Evolutionary conservation across 495 filamentous ascomycete genomes (phyloP).

Genomic region (Friedmanniomyces endolithicus): DNA sequence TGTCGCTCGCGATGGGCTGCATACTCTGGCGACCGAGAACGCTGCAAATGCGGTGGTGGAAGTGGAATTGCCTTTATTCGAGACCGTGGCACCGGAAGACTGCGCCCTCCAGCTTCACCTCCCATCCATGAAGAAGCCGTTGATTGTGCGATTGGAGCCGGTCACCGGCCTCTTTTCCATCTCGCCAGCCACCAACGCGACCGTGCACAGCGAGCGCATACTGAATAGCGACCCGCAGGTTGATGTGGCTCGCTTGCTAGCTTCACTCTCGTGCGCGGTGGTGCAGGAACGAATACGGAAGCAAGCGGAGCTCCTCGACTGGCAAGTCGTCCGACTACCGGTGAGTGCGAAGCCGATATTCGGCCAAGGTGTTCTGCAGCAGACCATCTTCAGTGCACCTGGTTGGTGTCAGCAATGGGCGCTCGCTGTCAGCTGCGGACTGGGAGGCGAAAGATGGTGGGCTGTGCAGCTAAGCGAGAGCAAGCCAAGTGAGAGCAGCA

Average conservation of each 20-base stretch:
- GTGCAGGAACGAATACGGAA: slow-evolving; percentile 20
- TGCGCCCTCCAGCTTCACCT: slow-evolving; percentile 7
- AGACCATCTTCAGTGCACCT: slow-evolving; percentile 17
- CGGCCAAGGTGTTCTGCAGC: slow-evolving; percentile 22
- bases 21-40: slow-evolving; percentile 27
- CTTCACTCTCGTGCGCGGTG: slow-evolving; percentile 13
- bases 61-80: slow-evolving; percentile 20
- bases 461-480: slow-evolving; percentile 16
- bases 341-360: slow-evolving; percentile 12
- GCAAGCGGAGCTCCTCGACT: slow-evolving; percentile 23
- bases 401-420: slow-evolving; percentile 28
- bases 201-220: slow-evolving; percentile 11
- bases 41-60: neutral
- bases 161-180: slow-evolving; percentile 18
- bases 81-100: slow-evolving; percentile 41
- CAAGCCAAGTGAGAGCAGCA: neutral
- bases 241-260: slow-evolving; percentile 14
- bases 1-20: slow-evolving; percentile 46
- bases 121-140: slow-evolving; percentile 2
- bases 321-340: slow-evolving; percentile 14
- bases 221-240: slow-evolving; percentile 19
- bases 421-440: slow-evolving; percentile 22
- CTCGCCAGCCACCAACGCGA: slow-evolving; percentile 6
- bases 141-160: slow-evolving; percentile 15
- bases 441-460: slow-evolving; percentile 29